Evolutionary conservation across 306 rosid species (phyloP).

Genomic region (Arachis hypogaea): DNA sequence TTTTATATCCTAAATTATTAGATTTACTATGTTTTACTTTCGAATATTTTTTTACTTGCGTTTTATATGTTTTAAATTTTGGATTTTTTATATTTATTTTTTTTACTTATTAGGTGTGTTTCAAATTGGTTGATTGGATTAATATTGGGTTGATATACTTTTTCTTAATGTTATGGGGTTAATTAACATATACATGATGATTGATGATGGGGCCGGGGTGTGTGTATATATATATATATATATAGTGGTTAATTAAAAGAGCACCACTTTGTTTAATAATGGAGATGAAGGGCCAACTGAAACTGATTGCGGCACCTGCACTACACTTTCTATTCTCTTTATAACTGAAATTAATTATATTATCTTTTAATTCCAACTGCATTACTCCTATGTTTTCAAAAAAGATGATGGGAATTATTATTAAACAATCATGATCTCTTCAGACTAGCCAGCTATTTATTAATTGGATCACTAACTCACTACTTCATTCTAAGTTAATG

Average conservation of each 20-base stretch:
- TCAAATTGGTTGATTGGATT: too few species aligned
- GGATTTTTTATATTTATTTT: too few species aligned
- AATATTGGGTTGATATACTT: too few species aligned
- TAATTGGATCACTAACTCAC: slow-evolving; percentile 26
- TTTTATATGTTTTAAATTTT: too few species aligned
- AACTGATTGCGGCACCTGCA: slow-evolving; percentile 43
- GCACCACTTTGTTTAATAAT: slow-evolving; percentile 42
- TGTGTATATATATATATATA: neutral
- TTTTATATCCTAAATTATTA: too few species aligned
- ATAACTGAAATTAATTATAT: slow-evolving; percentile 50
- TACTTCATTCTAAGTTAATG: neutral
- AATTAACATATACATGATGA: slow-evolving; percentile 12
- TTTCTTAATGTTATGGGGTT: neutral
- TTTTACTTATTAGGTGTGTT: too few species aligned
- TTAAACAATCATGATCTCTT: slow-evolving; percentile 48
- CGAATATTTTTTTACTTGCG: too few species aligned
- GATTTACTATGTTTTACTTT: too few species aligned
- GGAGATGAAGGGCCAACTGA: slow-evolving; percentile 40
- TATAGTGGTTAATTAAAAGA: slow-evolving; percentile 28
- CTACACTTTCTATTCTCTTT: slow-evolving; percentile 41
- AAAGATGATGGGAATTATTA: slow-evolving; percentile 44
- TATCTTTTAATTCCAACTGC: slow-evolving; percentile 41
- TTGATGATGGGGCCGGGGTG: neutral
- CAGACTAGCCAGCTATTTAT: slow-evolving; percentile 24
- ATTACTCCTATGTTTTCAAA: slow-evolving; percentile 37